These are phyloP conservation scores for Salvia rosmarinus DNA, from an alignment of 257 asterid species.

Conservation along the genomic window DNA sequence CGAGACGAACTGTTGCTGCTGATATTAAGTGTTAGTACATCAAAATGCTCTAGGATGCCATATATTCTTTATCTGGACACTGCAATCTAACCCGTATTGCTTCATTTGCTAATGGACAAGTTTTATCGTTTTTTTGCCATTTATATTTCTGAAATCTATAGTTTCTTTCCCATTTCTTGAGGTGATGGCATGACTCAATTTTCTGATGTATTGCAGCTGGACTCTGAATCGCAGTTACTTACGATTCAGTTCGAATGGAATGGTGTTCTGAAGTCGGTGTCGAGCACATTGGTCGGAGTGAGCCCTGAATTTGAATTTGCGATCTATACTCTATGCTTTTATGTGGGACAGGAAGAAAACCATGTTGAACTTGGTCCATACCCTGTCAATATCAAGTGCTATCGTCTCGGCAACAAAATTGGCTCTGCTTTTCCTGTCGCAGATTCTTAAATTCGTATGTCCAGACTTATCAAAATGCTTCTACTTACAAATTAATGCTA, in stretches of 20 bases:
- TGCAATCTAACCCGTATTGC: not conserved
- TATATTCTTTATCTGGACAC: too few relatives aligned
- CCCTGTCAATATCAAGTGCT: constrained; percentile 78
- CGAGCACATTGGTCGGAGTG: constrained; percentile 87
- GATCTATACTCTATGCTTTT: constrained; percentile 79
- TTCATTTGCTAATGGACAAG: not conserved
- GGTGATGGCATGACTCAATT: not conserved
- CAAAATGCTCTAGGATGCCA: not conserved
- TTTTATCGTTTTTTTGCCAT: not conserved
- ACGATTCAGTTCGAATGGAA: constrained; percentile 96
- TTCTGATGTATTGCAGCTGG: constrained; percentile 66
- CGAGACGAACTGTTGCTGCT: not conserved
- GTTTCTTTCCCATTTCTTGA: constrained; percentile 1
- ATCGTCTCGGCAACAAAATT: constrained; percentile 67
- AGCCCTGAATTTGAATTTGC: constrained; percentile 97
- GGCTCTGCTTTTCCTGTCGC: constrained; percentile 92
- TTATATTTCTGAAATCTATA: not conserved
- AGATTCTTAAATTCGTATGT: constrained; percentile 41
- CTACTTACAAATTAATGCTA: not conserved
- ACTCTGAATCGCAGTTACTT: constrained; percentile 77
- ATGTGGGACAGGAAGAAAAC: constrained; percentile 77
- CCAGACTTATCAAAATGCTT: not conserved
- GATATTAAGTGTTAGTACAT: not conserved
- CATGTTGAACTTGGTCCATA: constrained; percentile 82
- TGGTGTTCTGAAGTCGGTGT: constrained; percentile 85